Conservation (phyloP, 805 yeast genomes). For the Cyberlindnera subsufficiens region DNA sequence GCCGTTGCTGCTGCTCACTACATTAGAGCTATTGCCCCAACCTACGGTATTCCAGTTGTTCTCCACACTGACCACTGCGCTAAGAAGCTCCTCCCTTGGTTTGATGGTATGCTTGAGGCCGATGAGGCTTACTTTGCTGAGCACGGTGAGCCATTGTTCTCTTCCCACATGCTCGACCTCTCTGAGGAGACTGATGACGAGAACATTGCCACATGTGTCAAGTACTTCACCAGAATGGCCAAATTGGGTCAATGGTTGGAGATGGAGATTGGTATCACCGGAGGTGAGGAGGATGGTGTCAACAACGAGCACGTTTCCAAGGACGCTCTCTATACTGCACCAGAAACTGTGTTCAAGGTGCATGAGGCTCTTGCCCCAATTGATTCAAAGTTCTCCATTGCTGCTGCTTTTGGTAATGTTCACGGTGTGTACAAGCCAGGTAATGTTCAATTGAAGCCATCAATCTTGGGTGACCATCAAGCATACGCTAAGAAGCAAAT, state of each 20-base stretch:
- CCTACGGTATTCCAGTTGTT: slow-evolving; percentile 94
- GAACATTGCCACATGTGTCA: slow-evolving; percentile 90
- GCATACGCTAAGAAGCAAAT: slow-evolving; percentile 69
- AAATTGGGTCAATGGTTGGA: slow-evolving; percentile 96
- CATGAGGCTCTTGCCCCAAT: slow-evolving; percentile 85
- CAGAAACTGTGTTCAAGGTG: slow-evolving; percentile 91
- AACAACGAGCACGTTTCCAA: slow-evolving; percentile 92
- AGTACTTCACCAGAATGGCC: slow-evolving; percentile 91
- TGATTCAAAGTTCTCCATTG: slow-evolving; percentile 97
- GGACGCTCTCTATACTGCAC: slow-evolving; percentile 85
- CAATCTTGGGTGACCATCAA: slow-evolving; percentile 94
- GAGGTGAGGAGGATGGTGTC: slow-evolving; percentile 99
- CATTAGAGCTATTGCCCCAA: slow-evolving; percentile 94
- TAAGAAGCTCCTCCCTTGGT: slow-evolving; percentile 95
- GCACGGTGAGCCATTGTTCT: slow-evolving; percentile 94
- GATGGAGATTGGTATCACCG: slow-evolving; percentile 99
- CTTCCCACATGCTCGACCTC: slow-evolving; percentile 97
- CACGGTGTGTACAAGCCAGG: slow-evolving; percentile 99
- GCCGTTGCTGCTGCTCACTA: slow-evolving; percentile 96
- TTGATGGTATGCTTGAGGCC: slow-evolving; percentile 95
- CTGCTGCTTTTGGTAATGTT: slow-evolving; percentile 99
- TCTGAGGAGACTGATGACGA: slow-evolving; percentile 96
- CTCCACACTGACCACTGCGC: slow-evolving; percentile 99
- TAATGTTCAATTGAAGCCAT: slow-evolving; percentile 90
- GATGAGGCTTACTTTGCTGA: slow-evolving; percentile 86